phyloP scores from a whole-genome alignment of 371 early-diverging fungal species.

The Apophysomyces elegans region DNA sequence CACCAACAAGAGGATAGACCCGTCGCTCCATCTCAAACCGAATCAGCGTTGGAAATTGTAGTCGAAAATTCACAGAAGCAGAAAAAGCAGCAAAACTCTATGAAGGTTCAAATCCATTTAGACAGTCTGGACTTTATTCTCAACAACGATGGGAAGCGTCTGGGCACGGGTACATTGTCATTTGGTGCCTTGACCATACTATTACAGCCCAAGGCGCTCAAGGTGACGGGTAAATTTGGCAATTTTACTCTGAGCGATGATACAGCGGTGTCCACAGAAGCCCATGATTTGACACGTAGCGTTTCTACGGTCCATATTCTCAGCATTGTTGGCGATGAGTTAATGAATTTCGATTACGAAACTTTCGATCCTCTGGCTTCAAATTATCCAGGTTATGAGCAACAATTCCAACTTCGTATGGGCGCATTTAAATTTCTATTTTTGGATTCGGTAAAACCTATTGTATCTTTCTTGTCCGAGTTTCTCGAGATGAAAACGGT shows the following conservation, averaged over 20 bases:
- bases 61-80: conserved; percentile 32
- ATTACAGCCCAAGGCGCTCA: conserved; percentile 62
- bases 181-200: conserved; percentile 74
- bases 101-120: conserved; percentile 69
- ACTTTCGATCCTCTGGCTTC: conserved; percentile 53
- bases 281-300: not conserved
- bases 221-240: conserved; percentile 85
- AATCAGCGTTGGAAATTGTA: conserved; percentile 9
- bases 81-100: conserved; percentile 33
- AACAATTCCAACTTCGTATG: conserved; percentile 62
- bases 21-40: not conserved
- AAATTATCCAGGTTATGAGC: conserved; percentile 73
- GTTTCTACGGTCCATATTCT: conserved; percentile 54
- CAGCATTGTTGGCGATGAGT: conserved; percentile 74
- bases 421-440: conserved; percentile 69
- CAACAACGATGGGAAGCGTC: conserved; percentile 80
- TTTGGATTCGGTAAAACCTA: conserved; percentile 56
- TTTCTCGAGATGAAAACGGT: conserved; percentile 89
- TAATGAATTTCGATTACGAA: conserved; percentile 76
- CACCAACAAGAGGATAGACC: not conserved
- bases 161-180: conserved; percentile 80
- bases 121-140: conserved; percentile 83
- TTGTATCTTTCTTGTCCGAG: conserved; percentile 67
- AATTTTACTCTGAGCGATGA: conserved; percentile 80
- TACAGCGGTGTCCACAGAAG: not conserved